A percentile compares a stretch with the other conserved stretches of the same genome.
These are phyloP conservation scores for Triangularia verruculosa DNA, from an alignment of 2,329 filamentous ascomycete genomes.

Conservation along the genomic window DNA sequence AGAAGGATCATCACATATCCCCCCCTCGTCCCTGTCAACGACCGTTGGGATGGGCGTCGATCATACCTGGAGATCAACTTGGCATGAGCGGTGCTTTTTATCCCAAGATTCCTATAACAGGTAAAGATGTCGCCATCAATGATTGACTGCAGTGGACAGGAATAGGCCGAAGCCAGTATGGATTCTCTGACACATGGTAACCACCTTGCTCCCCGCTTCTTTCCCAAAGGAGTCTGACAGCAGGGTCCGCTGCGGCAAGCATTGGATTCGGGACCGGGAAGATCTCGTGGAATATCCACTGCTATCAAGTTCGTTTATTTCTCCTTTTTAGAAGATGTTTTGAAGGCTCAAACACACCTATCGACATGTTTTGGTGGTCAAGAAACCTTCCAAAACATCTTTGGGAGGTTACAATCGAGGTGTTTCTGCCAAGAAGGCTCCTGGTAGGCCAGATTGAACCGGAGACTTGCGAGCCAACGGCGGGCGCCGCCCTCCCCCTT, in stretches of 20 bases:
- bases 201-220: constrained; percentile 1
- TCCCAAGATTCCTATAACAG: neutral
- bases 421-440: neutral
- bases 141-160: neutral
- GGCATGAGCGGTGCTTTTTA: constrained; percentile 6
- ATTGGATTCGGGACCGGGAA: neutral
- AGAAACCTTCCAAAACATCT: neutral
- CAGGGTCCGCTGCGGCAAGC: neutral
- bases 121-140: neutral
- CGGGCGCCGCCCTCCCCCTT: neutral
- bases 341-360: neutral
- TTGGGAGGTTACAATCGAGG: neutral
- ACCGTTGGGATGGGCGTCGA: neutral
- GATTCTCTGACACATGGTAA: constrained; percentile 10
- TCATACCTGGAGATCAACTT: neutral
- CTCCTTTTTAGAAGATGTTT: neutral
- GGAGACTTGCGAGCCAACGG: neutral
- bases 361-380: neutral
- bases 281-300: neutral
- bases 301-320: neutral
- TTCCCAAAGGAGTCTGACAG: neutral
- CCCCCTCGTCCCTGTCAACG: neutral
- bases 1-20: neutral
- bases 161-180: neutral
- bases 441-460: neutral